These are phyloP conservation scores for Ogataea wickerhamii DNA, from an alignment of 805 yeast genomes.

Conservation along the genomic window DNA sequence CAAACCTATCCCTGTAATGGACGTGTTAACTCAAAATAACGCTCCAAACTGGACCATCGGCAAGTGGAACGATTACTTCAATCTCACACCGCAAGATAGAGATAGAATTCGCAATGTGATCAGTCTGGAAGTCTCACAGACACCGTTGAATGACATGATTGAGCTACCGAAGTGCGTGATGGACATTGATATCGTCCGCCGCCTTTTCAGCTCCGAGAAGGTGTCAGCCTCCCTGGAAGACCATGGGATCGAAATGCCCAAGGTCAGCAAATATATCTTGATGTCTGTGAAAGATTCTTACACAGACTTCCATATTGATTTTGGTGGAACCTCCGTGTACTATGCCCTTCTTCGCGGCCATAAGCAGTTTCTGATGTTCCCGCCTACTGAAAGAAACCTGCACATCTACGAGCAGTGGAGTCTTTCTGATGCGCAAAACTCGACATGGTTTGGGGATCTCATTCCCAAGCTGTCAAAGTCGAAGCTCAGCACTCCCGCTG, in stretches of 20 bases:
- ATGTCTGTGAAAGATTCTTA: constrained; percentile 81
- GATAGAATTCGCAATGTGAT: constrained; percentile 77
- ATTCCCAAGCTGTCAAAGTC: constrained; percentile 20
- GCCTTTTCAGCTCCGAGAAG: constrained; percentile 47
- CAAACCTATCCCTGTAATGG: constrained; percentile 76
- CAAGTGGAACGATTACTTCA: constrained; percentile 72
- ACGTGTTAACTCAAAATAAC: constrained; percentile 75
- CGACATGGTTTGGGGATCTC: constrained; percentile 61
- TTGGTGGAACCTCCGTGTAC: constrained; percentile 90
- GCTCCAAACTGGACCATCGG: constrained; percentile 65
- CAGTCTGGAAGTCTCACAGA: constrained; percentile 69
- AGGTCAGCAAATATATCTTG: constrained; percentile 71
- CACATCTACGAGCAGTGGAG: constrained; percentile 71
- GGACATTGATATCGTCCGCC: constrained; percentile 63
- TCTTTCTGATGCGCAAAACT: constrained; percentile 54
- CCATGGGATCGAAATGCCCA: constrained; percentile 38
- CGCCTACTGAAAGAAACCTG: constrained; percentile 68
- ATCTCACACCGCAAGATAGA: constrained; percentile 39
- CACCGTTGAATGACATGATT: constrained; percentile 46
- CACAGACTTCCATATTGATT: constrained; percentile 90
- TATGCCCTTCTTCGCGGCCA: constrained; percentile 76
- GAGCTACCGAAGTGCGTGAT: constrained; percentile 64
- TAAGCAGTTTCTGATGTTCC: constrained; percentile 72
- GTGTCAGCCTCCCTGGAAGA: constrained; percentile 13
- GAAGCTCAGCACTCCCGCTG: constrained; percentile 1